Base-by-base conservation (phyloP, 1,284 basidiomycete genomes). In the Limonomyces culmigenus region DNA sequence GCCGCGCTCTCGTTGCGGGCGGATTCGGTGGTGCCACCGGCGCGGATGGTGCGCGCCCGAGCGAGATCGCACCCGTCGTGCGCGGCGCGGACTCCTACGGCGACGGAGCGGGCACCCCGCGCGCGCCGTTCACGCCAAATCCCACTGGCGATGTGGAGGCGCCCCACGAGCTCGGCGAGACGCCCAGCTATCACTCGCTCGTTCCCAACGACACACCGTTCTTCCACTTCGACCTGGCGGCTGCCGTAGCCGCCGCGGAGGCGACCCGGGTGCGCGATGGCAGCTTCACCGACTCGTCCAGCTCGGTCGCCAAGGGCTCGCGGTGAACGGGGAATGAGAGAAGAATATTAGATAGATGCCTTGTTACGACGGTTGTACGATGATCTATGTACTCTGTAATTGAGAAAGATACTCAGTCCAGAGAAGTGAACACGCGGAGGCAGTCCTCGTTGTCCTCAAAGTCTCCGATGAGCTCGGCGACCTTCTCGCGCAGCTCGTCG, bases 1-100 rank as follows among this genome's bases (percentile, higher is more conserved):
- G 84, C 39, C 78, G 89, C 34, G 87, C 85, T 2, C 69, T 95
- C 33, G 65, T 87, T 43, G 87, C 85, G 11, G 88, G 79, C 38
- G 85, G 86, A 1, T 93, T 95, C 50, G 89, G 89, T 4, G 63
- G 61, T 17, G 72, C 78, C 4, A 45, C 51, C 3, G 51, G 63
- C 1, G 47, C 63, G 10, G 56, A 59, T 4, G 8, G n/a, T n/a
- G 54, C 53, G 21, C 42, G 55, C 3, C 65, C 65, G 3, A 58
- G 58, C 15, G 87, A 91, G 47, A 62, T 89, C 39, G 85, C 80
- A 2, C 62, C 76, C 20, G 72, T 89, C 36, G 74, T 81, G 10
- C 67, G 77, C 0, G 70, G 70, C 45, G 59, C 61, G 20, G 70
- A 63, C 32, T 62, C 14, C 11, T 21, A 32, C 21, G 17, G 60